Conservation (phyloP, 208 protist species). For the Lotmaria passim region DNA sequence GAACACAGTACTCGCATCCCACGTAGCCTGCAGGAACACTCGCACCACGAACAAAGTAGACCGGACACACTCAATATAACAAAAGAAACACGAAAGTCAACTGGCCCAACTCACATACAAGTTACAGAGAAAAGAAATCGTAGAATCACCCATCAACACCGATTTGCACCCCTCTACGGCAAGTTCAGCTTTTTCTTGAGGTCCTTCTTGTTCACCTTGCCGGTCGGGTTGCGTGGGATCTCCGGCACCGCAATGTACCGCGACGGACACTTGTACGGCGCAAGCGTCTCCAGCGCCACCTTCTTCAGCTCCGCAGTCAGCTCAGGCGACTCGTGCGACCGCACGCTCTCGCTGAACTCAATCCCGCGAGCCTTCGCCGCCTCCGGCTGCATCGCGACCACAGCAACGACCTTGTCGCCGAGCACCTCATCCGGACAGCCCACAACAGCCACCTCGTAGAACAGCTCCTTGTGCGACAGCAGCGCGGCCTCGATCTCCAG, state of each 20-base stretch:
- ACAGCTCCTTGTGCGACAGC: conserved; percentile 67
- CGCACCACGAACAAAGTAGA: too few relatives aligned
- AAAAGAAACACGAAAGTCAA: too few relatives aligned
- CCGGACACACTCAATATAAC: too few relatives aligned
- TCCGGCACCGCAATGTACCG: conserved; percentile 67
- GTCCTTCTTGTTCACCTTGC: conserved; percentile 95
- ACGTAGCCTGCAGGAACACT: too few relatives aligned
- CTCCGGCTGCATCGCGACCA: conserved; percentile 67
- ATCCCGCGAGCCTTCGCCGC: conserved; percentile 42
- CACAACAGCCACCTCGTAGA: conserved; percentile 87
- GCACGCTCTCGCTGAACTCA: conserved; percentile 10
- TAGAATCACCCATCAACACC: background rate
- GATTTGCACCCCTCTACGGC: too few relatives aligned
- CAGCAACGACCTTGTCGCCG: conserved; percentile 80
- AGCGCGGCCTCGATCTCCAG: conserved; percentile 93
- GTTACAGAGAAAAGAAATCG: background rate
- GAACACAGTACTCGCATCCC: too few relatives aligned
- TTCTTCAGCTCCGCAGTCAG: conserved; percentile 57
- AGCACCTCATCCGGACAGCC: conserved; percentile 62
- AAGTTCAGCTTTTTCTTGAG: conserved; percentile 70
- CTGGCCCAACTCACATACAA: too few relatives aligned
- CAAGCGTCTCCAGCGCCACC: conserved; percentile 62
- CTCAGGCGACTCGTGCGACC: conserved; percentile 32
- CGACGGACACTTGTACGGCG: conserved; percentile 87
- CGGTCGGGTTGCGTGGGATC: conserved; percentile 93